Conservation (phyloP, 2,329 filamentous ascomycete genomes). For the Atkinsonella texensis region DNA sequence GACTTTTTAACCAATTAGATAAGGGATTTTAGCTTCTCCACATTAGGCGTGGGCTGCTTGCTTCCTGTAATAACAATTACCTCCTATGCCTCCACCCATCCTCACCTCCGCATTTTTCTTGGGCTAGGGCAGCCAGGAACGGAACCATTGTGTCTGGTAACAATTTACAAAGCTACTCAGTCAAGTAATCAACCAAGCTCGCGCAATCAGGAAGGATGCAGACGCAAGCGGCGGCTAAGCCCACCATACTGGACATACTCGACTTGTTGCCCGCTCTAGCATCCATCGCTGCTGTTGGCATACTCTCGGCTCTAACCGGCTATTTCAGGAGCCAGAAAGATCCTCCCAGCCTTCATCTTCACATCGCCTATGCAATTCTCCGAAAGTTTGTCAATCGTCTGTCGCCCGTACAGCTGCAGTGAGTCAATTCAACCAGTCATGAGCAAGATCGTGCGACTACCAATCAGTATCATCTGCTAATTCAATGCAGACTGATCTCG, state of each 20-base stretch:
- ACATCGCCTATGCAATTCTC: slow-evolving; percentile 12
- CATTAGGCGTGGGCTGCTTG: too few relatives aligned
- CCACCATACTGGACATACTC: slow-evolving; percentile 8
- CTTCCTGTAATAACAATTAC: too few relatives aligned
- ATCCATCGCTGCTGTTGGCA: slow-evolving; percentile 6
- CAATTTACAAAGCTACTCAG: neutral
- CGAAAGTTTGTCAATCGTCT: slow-evolving; percentile 10
- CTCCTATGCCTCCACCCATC: too few relatives aligned
- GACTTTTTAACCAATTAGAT: too few relatives aligned
- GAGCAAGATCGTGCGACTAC: neutral
- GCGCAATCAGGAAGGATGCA: neutral
- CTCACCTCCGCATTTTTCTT: too few relatives aligned
- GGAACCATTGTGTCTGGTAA: neutral
- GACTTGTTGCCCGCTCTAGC: slow-evolving; percentile 11
- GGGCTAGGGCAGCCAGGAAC: too few relatives aligned
- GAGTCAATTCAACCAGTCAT: neutral
- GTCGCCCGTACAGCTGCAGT: slow-evolving; percentile 11
- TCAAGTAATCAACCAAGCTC: neutral
- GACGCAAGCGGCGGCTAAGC: neutral
- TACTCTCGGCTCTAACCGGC: slow-evolving; percentile 8
- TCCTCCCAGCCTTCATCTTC: slow-evolving; percentile 10
- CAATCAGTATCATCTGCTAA: neutral
- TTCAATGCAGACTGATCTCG: slow-evolving; percentile 7
- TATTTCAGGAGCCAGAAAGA: slow-evolving; percentile 8
- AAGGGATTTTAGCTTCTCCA: too few relatives aligned